Conservation (phyloP, 352 stramenopile species). For the Pythium coloratum region DNA sequence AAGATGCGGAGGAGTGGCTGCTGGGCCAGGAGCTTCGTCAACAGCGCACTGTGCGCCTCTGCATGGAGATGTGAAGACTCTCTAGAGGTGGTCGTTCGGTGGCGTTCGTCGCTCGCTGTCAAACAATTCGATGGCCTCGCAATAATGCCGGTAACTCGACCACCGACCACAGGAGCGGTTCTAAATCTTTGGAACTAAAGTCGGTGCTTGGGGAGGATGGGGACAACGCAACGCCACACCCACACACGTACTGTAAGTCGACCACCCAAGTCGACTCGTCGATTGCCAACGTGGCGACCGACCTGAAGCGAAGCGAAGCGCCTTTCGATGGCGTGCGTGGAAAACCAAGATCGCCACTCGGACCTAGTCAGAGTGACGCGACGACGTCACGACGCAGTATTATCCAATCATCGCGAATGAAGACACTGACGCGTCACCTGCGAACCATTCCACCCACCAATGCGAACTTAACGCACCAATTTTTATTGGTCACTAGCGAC, state of each 20-base stretch:
- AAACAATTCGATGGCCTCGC: too few species aligned
- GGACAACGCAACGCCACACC: not conserved
- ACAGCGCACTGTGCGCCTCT: too few species aligned
- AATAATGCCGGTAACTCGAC: too few species aligned
- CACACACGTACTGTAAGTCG: not conserved
- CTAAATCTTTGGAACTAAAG: not conserved
- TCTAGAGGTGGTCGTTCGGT: too few species aligned
- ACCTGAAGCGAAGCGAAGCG: not conserved
- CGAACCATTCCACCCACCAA: slow-evolving; percentile 14
- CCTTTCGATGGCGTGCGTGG: slow-evolving; percentile 4
- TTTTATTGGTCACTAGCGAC: not conserved
- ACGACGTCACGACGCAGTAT: slow-evolving; percentile 2
- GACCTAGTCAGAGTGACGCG: slow-evolving; percentile 10
- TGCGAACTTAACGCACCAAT: not conserved
- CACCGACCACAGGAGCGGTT: too few species aligned
- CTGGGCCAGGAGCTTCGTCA: too few species aligned
- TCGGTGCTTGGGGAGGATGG: not conserved
- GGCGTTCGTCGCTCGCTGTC: too few species aligned
- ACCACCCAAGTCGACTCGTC: not conserved
- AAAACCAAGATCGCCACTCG: not conserved
- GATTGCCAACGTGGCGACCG: not conserved
- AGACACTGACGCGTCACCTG: slow-evolving; percentile 5
- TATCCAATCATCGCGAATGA: slow-evolving; percentile 13
- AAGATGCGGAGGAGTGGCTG: not conserved
- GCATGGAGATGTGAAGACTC: too few species aligned